Conservation (phyloP, 768 basidiomycete genomes). For the Chalciporus chontae region DNA sequence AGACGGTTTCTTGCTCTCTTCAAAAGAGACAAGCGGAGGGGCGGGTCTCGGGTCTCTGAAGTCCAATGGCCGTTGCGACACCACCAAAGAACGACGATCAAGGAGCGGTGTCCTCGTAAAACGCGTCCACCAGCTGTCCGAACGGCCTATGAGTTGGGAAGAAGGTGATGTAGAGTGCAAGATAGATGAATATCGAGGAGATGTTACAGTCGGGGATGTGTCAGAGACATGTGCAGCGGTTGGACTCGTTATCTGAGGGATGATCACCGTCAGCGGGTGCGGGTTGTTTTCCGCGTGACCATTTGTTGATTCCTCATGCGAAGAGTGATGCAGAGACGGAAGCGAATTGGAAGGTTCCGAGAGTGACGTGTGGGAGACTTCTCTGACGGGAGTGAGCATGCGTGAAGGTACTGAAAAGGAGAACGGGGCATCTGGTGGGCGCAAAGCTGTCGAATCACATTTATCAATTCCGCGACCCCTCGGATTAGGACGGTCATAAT, state of each 20-base stretch:
- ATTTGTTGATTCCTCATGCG: slow-evolving; percentile 20
- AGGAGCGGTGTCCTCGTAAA: slow-evolving; percentile 65
- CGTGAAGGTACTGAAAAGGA: slow-evolving; percentile 22
- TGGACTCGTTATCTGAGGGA: slow-evolving; percentile 20
- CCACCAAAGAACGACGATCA: slow-evolving; percentile 50
- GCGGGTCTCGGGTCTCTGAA: slow-evolving; percentile 81
- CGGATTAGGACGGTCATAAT: slow-evolving; percentile 13
- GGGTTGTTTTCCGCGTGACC: slow-evolving; percentile 27
- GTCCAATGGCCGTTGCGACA: slow-evolving; percentile 39
- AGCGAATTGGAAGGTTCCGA: slow-evolving; percentile 24
- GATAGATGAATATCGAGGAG: slow-evolving; percentile 39
- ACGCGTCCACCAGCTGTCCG: slow-evolving; percentile 76
- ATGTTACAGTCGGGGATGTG: slow-evolving; percentile 25
- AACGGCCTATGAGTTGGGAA: slow-evolving; percentile 53
- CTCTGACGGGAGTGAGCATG: slow-evolving; percentile 33
- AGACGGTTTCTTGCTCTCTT: slow-evolving; percentile 36
- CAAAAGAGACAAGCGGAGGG: slow-evolving; percentile 59
- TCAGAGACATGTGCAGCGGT: slow-evolving; percentile 23
- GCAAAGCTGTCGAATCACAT: slow-evolving; percentile 14
- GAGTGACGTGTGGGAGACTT: slow-evolving; percentile 24
- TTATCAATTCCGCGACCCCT: slow-evolving; percentile 11
- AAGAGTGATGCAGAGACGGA: slow-evolving; percentile 22
- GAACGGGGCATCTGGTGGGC: slow-evolving; percentile 9
- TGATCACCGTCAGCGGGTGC: slow-evolving; percentile 7
- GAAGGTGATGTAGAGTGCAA: slow-evolving; percentile 39